Evolutionary conservation across 805 yeast genomes (phyloP).

Genomic region (Saccharomycopsis oosterbeekiorum): DNA sequence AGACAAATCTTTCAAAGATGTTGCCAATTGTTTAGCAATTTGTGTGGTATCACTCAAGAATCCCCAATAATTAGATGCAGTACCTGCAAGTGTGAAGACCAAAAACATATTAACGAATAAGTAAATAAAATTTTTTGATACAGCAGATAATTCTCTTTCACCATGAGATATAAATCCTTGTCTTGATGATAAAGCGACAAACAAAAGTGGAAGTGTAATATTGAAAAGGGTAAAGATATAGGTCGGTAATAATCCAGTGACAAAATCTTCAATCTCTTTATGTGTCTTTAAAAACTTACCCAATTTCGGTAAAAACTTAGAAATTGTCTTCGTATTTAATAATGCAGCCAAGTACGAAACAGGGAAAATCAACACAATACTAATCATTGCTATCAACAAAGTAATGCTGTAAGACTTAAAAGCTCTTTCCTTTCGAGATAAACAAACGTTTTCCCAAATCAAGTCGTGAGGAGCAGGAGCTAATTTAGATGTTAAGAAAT

Average conservation of each 20-base stretch:
- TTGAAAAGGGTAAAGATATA: constrained; percentile 82
- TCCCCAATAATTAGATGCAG: constrained; percentile 74
- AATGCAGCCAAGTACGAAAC: constrained; percentile 79
- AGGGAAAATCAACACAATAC: constrained; percentile 70
- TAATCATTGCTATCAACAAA: constrained; percentile 52
- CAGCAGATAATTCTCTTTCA: constrained; percentile 84
- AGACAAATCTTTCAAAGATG: constrained; percentile 68
- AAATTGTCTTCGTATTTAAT: constrained; percentile 67
- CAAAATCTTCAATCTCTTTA: constrained; percentile 65
- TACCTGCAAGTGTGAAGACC: constrained; percentile 90
- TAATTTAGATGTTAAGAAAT: constrained; percentile 65
- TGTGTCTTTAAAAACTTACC: constrained; percentile 57
- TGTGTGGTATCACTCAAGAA: constrained; percentile 81
- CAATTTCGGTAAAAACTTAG: constrained; percentile 72
- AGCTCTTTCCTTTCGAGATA: constrained; percentile 65
- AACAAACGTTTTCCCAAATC: constrained; percentile 82
- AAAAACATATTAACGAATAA: constrained; percentile 88
- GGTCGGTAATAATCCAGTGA: constrained; percentile 86
- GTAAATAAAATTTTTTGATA: constrained; percentile 88
- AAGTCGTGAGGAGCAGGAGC: constrained; percentile 98
- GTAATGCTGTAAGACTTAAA: constrained; percentile 53
- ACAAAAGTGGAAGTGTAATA: constrained; percentile 73
- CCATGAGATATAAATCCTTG: constrained; percentile 91
- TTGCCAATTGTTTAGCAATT: constrained; percentile 78
- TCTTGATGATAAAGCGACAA: constrained; percentile 67